Percentiles rank a stretch among this genome's conserved stretches.
These are phyloP conservation scores for Tetrastigma voinierianum DNA, from an alignment of 164 flowering plant species.

Conservation along the genomic window DNA sequence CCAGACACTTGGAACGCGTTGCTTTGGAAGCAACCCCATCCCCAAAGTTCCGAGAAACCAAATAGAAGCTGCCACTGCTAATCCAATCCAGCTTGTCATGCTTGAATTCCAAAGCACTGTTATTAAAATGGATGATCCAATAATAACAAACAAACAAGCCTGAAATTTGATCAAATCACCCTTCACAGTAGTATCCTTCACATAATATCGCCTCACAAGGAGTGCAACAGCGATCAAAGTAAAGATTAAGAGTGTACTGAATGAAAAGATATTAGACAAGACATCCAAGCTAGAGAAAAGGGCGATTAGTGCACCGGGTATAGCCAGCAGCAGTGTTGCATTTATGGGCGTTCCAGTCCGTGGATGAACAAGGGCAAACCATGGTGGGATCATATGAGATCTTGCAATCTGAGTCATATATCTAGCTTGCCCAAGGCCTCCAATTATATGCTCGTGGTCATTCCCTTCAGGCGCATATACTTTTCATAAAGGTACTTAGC, in stretches of 20 bases:
- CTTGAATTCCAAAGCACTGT: too few species aligned
- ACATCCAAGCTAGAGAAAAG: slow-evolving; percentile 80
- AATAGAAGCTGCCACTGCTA: too few species aligned
- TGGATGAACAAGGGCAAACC: slow-evolving; percentile 76
- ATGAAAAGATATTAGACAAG: slow-evolving; percentile 58
- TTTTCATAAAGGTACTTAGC: slow-evolving; percentile 65
- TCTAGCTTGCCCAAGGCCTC: slow-evolving; percentile 70
- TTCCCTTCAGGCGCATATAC: slow-evolving; percentile 85
- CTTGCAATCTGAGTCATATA: slow-evolving; percentile 87
- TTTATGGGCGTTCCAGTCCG: slow-evolving; percentile 74
- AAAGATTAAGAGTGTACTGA: slow-evolving; percentile 75
- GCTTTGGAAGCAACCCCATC: too few species aligned
- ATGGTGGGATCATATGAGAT: slow-evolving; percentile 86
- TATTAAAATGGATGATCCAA: too few species aligned
- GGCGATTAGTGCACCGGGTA: slow-evolving; percentile 35
- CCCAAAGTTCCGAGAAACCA: too few species aligned
- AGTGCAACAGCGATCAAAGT: slow-evolving; percentile 80
- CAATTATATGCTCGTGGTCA: slow-evolving; percentile 73
- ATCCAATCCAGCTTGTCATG: too few species aligned
- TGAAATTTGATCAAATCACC: slow-evolving; percentile 31
- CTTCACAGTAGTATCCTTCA: slow-evolving; percentile 36
- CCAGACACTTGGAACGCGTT: too few species aligned
- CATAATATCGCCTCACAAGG: slow-evolving; percentile 69
- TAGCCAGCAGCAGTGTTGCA: slow-evolving; percentile 58
- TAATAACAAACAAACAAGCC: too few species aligned